Conservation (phyloP, 805 yeast genomes). For the Hanseniaspora meyeri region DNA sequence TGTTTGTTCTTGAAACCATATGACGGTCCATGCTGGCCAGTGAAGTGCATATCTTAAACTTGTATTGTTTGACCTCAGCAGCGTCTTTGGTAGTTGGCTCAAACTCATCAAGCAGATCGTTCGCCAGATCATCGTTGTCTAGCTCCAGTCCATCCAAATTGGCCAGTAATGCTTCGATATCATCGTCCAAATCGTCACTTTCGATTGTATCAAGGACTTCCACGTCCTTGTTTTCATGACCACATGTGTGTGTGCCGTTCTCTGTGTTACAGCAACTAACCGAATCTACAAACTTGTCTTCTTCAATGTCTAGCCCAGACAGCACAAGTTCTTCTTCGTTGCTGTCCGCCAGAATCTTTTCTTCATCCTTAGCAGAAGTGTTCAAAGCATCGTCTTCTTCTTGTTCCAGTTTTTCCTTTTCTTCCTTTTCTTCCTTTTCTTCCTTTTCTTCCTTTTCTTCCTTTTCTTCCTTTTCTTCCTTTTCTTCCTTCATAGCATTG, state of each 20-base stretch:
- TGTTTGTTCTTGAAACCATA: conserved; percentile 62
- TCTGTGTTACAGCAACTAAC: not conserved
- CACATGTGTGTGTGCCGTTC: not conserved
- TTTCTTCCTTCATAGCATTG: too few relatives aligned
- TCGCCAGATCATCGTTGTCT: conserved; percentile 15
- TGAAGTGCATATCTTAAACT: conserved; percentile 71
- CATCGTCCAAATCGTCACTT: conserved; percentile 19
- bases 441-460: too few relatives aligned
- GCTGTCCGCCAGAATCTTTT: too few relatives aligned
- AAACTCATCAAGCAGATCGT: conserved; percentile 16
- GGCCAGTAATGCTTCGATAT: conserved; percentile 25
- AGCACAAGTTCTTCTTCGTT: too few relatives aligned
- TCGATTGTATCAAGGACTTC: not conserved
- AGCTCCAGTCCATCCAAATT: conserved; percentile 22
- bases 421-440: too few relatives aligned
- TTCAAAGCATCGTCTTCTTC: too few relatives aligned
- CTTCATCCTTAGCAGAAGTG: too few relatives aligned
- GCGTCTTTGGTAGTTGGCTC: conserved; percentile 5
- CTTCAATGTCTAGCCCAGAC: too few relatives aligned
- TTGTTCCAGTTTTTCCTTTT: too few relatives aligned
- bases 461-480: too few relatives aligned
- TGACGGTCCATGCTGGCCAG: conserved; percentile 76
- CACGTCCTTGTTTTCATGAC: not conserved
- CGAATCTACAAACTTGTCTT: not conserved
- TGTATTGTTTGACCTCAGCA: conserved; percentile 33